Evolutionary conservation across 2,329 filamentous ascomycete species (phyloP), one percentile per base, ranked within the genome.

Genomic region (Neophaeococcomyces mojaviensis): DNA sequence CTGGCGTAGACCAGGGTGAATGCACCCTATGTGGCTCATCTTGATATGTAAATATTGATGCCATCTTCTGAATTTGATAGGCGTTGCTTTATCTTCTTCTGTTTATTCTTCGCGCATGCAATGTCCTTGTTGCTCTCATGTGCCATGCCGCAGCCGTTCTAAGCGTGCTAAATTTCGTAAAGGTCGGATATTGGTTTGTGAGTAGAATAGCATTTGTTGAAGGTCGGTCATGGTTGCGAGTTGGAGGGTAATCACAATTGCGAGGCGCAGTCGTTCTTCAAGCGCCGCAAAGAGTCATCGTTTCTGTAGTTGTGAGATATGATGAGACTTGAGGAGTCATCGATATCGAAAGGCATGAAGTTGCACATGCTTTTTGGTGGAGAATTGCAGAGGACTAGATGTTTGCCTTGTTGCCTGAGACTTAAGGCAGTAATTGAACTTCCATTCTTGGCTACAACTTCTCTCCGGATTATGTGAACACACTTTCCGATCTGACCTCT

Each of bases 21-120:
- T 86, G 84, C 30, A 97, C 88, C 63, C 86, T 75, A 2, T 87
- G 86, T 37, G 88, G 87, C 54, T 95, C 84, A 2, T 87, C 82
- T 51, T 96, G 88, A 62, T 86, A 98, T 0, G 90, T 96, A 64
- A 98, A 98, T 56, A 98, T 87, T 10, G 90, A 96, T 48, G 92
- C 90, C 86, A 92, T 94, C 51, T 12, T 57, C 39, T 35, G n/a
- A n/a, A n/a, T 38, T 40, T 28, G 15, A 33, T 31, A 19, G 18
- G 4, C 32, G 30, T 28, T 40, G 19, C 22, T 24, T 7, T n/a
- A 13, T 26, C n/a, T 15, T 32, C 9, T 30, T 6, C 8, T 16
- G n/a, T n/a, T 12, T 18, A 19, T 18, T 33, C 39, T 35, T 26
- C 37, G 12, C 32, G 19, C 22, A 12, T 28, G 13, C 3, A n/a